Percentiles rank a stretch among this genome's conserved stretches.
These are phyloP conservation scores for Aspergillus pseudonomiae DNA, from an alignment of 2,329 filamentous ascomycete genomes.

Conservation along the genomic window DNA sequence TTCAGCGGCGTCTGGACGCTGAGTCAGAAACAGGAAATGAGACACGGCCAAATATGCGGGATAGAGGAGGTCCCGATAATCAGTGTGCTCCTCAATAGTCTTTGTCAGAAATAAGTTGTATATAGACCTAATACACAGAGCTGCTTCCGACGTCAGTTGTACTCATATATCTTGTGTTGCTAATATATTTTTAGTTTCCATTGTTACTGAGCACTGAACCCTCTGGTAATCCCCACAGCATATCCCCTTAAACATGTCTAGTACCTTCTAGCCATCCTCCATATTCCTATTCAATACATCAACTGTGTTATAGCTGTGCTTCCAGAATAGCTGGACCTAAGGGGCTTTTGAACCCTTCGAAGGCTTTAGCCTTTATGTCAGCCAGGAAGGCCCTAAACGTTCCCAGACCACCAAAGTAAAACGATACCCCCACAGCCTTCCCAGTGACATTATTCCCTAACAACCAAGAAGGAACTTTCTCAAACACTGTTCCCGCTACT, in stretches of 20 bases:
- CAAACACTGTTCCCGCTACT: not conserved
- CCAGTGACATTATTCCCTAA: slow-evolving; percentile 23
- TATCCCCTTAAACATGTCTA: not conserved
- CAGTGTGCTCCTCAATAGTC: not conserved
- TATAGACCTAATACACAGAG: not conserved
- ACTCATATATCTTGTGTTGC: too few relatives aligned
- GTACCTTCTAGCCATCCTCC: not conserved
- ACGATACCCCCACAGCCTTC: slow-evolving; percentile 16
- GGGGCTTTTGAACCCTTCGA: slow-evolving; percentile 7
- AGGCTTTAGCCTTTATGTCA: slow-evolving; percentile 6
- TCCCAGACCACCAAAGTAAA: slow-evolving; percentile 13
- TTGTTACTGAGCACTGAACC: too few relatives aligned
- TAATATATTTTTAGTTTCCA: too few relatives aligned
- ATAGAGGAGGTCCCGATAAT: not conserved
- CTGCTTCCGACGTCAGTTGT: not conserved
- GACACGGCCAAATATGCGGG: not conserved
- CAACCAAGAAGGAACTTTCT: slow-evolving; percentile 12
- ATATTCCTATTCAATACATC: not conserved
- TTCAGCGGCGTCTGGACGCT: not conserved
- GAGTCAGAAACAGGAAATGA: not conserved
- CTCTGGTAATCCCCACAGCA: not conserved
- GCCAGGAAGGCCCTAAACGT: slow-evolving; percentile 1
- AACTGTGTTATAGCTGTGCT: not conserved
- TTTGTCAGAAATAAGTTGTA: not conserved
- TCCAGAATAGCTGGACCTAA: not conserved